Evolutionary conservation across 768 basidiomycete species (phyloP), one percentile per base, ranked within the genome.

Genomic region (Termitomyces eurrhizus): DNA sequence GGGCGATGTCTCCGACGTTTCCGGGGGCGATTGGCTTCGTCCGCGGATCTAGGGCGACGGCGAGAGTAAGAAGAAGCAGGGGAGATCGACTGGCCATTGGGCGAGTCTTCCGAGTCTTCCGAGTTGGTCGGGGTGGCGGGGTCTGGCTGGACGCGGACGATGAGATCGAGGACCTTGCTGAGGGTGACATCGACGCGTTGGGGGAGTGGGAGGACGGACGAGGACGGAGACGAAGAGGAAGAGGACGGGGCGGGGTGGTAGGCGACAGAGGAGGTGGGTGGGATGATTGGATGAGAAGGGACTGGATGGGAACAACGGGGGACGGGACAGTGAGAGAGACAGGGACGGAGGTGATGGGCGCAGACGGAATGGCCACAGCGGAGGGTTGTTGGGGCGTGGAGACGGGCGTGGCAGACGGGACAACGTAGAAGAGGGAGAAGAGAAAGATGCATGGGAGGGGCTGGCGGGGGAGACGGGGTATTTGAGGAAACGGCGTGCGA

Each of bases 311-410:
- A 11, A 65, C 77, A 85, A 48, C 54, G 58, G 11, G 71, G 69
- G 32, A 75, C 61, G 7, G 77, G 76, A 60, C 75, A 76, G 44
- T 62, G 63, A 24, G 59, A 39, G 37, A 49, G 54, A 44, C 26
- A 18, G 8, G 29, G 42, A 58, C 79, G 65, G 18, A 65, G 62
- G 68, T 92, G 90, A n/a, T 26, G 49, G 0, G 83, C 72, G 66
- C 93, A 97, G 63, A 95, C 63, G 24, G 93, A 81, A 70, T 97
- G 94, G 56, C 94, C 94, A 68, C 94, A 97, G 66, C 77, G 82
- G 44, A 96, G 85, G 0, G 78, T 94, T 76, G 66, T 88, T 73
- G 77, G 93, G 77, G 65, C 73, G 74, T 36, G 79, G 78, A 94
- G 69, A 67, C 78, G 58, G 80, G 73, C 9, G 78, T 82, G 4